phyloP scores from a whole-genome alignment of 2,329 filamentous ascomycete genomes.

The Harringtonia aguacate region DNA sequence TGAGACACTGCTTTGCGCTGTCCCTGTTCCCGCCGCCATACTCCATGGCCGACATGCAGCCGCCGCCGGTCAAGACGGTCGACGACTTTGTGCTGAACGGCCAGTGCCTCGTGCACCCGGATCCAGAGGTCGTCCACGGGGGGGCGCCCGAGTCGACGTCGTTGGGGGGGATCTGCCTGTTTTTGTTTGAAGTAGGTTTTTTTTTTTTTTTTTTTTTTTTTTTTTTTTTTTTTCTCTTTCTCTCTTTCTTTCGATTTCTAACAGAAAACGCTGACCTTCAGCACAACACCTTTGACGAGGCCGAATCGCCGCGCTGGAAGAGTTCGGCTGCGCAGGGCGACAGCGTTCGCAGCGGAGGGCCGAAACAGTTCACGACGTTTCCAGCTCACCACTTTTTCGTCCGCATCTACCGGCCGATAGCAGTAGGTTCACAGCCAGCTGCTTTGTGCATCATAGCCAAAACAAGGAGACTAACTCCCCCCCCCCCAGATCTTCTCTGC shows the following conservation, averaged over 20 bases:
- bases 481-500: constrained; percentile 30
- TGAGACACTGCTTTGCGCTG: constrained; percentile 17
- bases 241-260: too few relatives aligned
- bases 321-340: constrained; percentile 23
- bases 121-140: too few relatives aligned
- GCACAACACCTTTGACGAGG: constrained; percentile 33
- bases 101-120: constrained; percentile 32
- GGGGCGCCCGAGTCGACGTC: too few relatives aligned
- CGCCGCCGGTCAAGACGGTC: constrained; percentile 19
- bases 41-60: constrained; percentile 25
- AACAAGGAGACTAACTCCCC: background rate
- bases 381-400: constrained; percentile 48
- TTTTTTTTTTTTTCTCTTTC: too few relatives aligned
- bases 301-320: constrained; percentile 25
- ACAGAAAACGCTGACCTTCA: constrained; percentile 12
- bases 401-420: constrained; percentile 40
- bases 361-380: constrained; percentile 35
- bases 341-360: constrained; percentile 29
- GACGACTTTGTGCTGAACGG: constrained; percentile 30
- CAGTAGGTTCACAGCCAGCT: too few relatives aligned
- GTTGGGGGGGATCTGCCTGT: constrained; percentile 37
- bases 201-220: too few relatives aligned
- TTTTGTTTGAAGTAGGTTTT: constrained; percentile 45
- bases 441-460: background rate
- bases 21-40: constrained; percentile 31